A percentile compares a stretch with the other conserved stretches of the same genome.
Evolutionary conservation across 306 rosid genomes (phyloP).

Genomic region (Glycine soja): DNA sequence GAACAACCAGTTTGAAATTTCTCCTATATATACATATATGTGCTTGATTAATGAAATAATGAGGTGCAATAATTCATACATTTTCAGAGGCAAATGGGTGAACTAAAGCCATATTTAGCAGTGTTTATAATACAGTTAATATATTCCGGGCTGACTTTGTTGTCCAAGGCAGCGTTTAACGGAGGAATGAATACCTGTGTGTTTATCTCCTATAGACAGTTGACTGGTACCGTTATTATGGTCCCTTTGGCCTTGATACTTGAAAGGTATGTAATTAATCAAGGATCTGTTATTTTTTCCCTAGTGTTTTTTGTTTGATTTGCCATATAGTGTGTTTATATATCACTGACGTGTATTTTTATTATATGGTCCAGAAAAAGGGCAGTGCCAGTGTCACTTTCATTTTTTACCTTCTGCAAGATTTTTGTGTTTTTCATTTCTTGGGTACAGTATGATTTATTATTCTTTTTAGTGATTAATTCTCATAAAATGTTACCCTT

Average conservation of each 20-base stretch:
- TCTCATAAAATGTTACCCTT: too few relatives aligned
- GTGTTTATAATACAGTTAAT: constrained; percentile 56
- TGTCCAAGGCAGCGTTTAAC: constrained; percentile 65
- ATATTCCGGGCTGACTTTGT: constrained; percentile 59
- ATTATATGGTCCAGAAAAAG: constrained; percentile 48
- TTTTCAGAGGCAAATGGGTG: constrained; percentile 50
- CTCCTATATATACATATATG: too few relatives aligned
- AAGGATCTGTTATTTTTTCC: not conserved
- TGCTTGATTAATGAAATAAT: not conserved
- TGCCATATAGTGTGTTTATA: not conserved
- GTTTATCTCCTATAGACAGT: constrained; percentile 63
- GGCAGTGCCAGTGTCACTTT: constrained; percentile 47
- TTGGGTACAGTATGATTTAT: constrained; percentile 49
- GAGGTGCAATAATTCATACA: constrained; percentile 11
- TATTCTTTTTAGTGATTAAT: too few relatives aligned
- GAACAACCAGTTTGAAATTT: not conserved
- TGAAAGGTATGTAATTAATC: too few relatives aligned
- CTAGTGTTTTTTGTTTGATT: not conserved
- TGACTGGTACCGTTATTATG: constrained; percentile 53
- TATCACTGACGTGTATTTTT: constrained; percentile 18
- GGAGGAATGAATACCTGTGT: constrained; percentile 57
- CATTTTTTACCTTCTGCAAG: constrained; percentile 58
- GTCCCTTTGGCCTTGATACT: constrained; percentile 41
- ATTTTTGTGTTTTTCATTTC: constrained; percentile 59
- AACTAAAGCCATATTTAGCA: constrained; percentile 60